These are phyloP conservation scores for Chrysoporthe austroafricana DNA, from an alignment of 2,329 filamentous ascomycete species.

Conservation along the genomic window DNA sequence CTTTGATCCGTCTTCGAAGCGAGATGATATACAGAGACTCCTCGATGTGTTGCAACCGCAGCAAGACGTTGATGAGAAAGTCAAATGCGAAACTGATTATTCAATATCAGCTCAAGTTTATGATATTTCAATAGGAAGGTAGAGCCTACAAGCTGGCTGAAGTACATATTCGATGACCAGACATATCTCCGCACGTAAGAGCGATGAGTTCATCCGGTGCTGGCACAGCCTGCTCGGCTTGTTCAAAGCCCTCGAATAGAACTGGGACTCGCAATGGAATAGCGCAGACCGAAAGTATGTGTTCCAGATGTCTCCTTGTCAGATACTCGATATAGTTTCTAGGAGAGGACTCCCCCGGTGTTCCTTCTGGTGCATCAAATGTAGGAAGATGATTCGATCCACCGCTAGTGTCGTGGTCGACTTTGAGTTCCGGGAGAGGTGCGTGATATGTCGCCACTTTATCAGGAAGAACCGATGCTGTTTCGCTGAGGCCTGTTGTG, in stretches of 20 bases:
- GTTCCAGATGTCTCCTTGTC: conserved; percentile 19
- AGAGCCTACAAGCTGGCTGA: conserved; percentile 27
- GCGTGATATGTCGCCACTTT: not conserved
- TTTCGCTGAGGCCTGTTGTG: not conserved
- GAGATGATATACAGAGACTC: not conserved
- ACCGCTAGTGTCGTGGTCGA: not conserved
- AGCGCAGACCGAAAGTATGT: conserved; percentile 20
- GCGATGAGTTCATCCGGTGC: not conserved
- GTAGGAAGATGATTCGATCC: not conserved
- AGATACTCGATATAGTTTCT: conserved; percentile 13
- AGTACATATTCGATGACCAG: conserved; percentile 19
- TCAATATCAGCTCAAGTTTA: not conserved
- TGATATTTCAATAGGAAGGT: accelerated
- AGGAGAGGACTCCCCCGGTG: not conserved
- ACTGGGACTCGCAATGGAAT: conserved; percentile 1
- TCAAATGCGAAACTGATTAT: conserved; percentile 10
- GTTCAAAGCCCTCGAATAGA: not conserved
- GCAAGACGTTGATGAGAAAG: not conserved
- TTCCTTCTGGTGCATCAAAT: not conserved
- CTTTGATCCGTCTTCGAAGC: not conserved
- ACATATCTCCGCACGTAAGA: conserved; percentile 29
- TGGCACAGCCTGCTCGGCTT: not conserved
- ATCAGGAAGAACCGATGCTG: not conserved
- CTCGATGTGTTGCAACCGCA: not conserved
- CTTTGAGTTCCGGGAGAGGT: too few relatives aligned